Evolutionary conservation across 495 filamentous ascomycete genomes (phyloP).

Genomic region (Geoglossum glabrum): DNA sequence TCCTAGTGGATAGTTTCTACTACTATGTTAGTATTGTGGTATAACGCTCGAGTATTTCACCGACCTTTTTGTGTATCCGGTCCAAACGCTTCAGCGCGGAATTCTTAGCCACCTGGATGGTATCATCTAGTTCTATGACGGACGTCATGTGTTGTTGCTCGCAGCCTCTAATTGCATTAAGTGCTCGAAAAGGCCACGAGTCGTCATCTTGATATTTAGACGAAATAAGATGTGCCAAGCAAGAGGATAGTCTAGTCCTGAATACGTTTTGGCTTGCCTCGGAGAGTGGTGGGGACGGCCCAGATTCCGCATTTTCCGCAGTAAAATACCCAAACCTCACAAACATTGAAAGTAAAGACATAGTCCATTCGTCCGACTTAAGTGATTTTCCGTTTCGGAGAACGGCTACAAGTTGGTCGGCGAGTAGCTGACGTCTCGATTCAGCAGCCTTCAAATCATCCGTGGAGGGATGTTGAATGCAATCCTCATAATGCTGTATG

Average conservation of each 20-base stretch:
- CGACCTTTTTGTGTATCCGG: conserved; percentile 40
- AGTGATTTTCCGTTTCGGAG: conserved; percentile 19
- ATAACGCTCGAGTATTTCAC: conserved; percentile 6
- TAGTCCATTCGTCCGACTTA: conserved; percentile 13
- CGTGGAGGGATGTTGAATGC: conserved; percentile 11
- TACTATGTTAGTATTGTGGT: conserved; percentile 13
- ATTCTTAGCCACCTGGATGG: conserved; percentile 35
- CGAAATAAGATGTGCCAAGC: conserved; percentile 48
- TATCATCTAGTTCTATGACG: conserved; percentile 41
- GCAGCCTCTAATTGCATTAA: conserved; percentile 23
- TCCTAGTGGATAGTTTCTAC: conserved; percentile 17
- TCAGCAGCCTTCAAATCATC: conserved; percentile 26
- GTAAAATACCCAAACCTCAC: conserved; percentile 23
- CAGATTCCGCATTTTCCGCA: conserved; percentile 15
- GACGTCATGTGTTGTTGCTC: conserved; percentile 23
- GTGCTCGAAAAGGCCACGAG: conserved; percentile 27
- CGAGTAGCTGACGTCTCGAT: conserved; percentile 25
- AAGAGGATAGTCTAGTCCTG: conserved; percentile 42
- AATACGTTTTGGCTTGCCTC: conserved; percentile 46
- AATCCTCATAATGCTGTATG: conserved; percentile 20
- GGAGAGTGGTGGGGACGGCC: conserved; percentile 28
- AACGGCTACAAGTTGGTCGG: conserved; percentile 26
- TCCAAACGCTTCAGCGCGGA: conserved; percentile 43
- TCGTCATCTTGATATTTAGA: not conserved
- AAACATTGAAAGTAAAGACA: conserved; percentile 15